phyloP scores from a whole-genome alignment of 257 asterid species.

The Pogostemon cablin region DNA sequence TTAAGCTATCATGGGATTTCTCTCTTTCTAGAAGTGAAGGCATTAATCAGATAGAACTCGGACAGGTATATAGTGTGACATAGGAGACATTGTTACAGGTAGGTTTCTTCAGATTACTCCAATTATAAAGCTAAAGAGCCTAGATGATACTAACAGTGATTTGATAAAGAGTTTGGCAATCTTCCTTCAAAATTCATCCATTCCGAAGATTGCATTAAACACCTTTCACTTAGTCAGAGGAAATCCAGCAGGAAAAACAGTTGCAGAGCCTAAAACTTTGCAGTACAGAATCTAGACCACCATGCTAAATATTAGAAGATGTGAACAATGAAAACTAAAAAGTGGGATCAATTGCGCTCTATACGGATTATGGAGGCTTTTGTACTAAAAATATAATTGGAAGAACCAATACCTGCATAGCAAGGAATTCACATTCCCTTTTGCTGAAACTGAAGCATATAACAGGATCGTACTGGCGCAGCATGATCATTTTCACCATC shows the following conservation, averaged over 20 bases:
- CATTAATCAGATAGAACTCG: neutral
- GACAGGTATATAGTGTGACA: conserved; percentile 3
- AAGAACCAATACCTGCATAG: conserved; percentile 79
- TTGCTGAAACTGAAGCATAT: conserved; percentile 99
- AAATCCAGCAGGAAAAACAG: neutral
- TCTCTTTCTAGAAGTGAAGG: neutral
- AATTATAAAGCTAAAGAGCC: neutral
- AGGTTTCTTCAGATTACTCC: conserved; percentile 17
- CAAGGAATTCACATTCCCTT: conserved; percentile 97
- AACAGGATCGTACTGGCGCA: conserved; percentile 96
- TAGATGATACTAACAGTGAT: neutral
- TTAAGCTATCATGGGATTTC: conserved; percentile 9
- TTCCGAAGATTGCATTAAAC: neutral
- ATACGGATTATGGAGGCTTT: neutral
- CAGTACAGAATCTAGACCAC: conserved; percentile 11
- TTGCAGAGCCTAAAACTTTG: conserved; percentile 9
- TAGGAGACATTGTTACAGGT: neutral
- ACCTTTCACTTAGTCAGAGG: conserved; percentile 2
- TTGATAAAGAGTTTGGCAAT: conserved; percentile 10
- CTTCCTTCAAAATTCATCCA: neutral
- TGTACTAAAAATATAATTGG: neutral
- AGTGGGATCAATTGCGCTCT: conserved; percentile 3
- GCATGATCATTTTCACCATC: conserved; percentile 96
- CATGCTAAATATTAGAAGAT: conserved; percentile 9
- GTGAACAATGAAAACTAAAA: neutral